Conservation (phyloP, 148 eudicot genomes). For the Camellia lanceoleosa region DNA sequence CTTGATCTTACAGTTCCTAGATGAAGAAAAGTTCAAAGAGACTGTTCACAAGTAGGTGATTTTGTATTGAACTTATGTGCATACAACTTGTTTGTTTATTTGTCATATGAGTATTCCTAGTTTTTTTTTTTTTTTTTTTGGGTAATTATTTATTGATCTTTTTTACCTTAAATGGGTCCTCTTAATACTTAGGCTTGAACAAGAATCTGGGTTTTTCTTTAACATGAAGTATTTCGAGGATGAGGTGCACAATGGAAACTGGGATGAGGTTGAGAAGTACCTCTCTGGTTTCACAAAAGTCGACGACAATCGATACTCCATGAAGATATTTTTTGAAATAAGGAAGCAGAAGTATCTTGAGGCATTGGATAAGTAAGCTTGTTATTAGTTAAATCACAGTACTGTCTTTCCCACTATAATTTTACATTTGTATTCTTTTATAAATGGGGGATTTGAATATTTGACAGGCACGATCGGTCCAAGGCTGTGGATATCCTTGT, state of each 20-base stretch:
- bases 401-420: background rate
- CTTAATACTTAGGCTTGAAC: constrained; percentile 40
- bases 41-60: constrained; percentile 76
- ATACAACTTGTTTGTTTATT: background rate
- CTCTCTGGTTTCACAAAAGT: constrained; percentile 61
- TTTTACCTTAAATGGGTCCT: background rate
- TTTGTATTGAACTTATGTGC: background rate
- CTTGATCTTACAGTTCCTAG: constrained; percentile 78
- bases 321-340: constrained; percentile 56
- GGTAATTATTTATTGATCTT: constrained; percentile 9
- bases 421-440: background rate
- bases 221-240: constrained; percentile 63
- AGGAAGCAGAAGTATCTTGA: constrained; percentile 61
- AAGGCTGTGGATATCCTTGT: constrained; percentile 56
- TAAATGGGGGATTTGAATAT: background rate
- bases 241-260: constrained; percentile 52
- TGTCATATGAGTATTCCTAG: constrained; percentile 1
- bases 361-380: constrained; percentile 54
- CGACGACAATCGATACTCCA: constrained; percentile 57
- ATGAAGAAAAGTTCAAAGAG: constrained; percentile 89
- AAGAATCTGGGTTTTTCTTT: constrained; percentile 62
- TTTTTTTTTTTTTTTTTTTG: constrained; percentile 9
- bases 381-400: background rate
- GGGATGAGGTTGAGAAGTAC: constrained; percentile 62
- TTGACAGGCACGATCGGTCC: constrained; percentile 46